Conservation (phyloP, 495 filamentous ascomycete species). For the Lindgomyces ingoldianus region DNA sequence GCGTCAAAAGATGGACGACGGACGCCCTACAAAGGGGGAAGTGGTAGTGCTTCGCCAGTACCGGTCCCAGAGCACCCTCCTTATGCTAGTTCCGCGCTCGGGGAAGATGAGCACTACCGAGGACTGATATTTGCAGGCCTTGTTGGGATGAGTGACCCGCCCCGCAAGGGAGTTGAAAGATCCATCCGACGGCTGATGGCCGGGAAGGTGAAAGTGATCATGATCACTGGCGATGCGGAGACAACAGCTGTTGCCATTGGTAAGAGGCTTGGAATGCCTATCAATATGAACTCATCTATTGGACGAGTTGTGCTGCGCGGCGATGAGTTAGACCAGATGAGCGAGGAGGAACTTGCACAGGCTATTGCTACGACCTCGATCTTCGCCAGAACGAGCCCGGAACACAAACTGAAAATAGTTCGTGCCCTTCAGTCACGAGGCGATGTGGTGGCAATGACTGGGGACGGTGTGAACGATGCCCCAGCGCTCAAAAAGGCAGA, state of each 20-base stretch:
- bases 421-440: slow-evolving; percentile 86
- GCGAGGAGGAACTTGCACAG: slow-evolving; percentile 73
- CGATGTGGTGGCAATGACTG: slow-evolving; percentile 98
- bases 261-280: slow-evolving; percentile 86
- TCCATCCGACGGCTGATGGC: slow-evolving; percentile 89
- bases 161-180: slow-evolving; percentile 81
- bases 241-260: slow-evolving; percentile 92
- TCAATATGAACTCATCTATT: slow-evolving; percentile 48
- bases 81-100: slow-evolving; percentile 40
- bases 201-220: slow-evolving; percentile 92
- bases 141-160: slow-evolving; percentile 96
- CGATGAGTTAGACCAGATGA: slow-evolving; percentile 90
- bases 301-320: slow-evolving; percentile 71
- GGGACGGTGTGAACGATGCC: slow-evolving; percentile 96
- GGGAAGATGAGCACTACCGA: slow-evolving; percentile 72
- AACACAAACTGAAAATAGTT: slow-evolving; percentile 98
- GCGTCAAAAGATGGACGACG: slow-evolving; percentile 40
- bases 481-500: slow-evolving; percentile 96
- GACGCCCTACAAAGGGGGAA: slow-evolving; percentile 44
- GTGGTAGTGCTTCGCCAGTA: slow-evolving; percentile 22
- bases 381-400: slow-evolving; percentile 93
- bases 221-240: slow-evolving; percentile 97
- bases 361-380: slow-evolving; percentile 86
- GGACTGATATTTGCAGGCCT: slow-evolving; percentile 86
- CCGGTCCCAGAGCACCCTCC: slow-evolving; percentile 5